A percentile compares a stretch with the other conserved stretches of the same genome.
Evolutionary conservation across 2,329 filamentous ascomycete species (phyloP).

Genomic region (Penicillium fuscoglaucum): DNA sequence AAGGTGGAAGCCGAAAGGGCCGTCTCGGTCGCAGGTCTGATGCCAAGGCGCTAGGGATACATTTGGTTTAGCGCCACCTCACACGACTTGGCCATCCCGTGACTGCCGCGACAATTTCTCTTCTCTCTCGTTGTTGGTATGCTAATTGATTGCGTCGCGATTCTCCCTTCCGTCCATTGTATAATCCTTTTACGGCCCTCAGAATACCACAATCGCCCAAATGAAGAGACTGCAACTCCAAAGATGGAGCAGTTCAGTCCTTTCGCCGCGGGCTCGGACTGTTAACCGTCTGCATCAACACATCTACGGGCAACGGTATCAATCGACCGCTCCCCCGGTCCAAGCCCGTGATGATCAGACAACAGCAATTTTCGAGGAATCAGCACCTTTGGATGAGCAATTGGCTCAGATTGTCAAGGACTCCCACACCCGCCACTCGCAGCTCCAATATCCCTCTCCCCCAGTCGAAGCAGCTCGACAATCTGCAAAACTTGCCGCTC

Average conservation of each 20-base stretch:
- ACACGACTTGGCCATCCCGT: conserved; percentile 39
- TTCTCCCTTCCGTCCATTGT: conserved; percentile 16
- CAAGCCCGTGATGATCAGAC: conserved; percentile 28
- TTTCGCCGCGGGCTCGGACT: conserved; percentile 50
- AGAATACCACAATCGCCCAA: conserved; percentile 30
- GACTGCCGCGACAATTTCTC: conserved; percentile 42
- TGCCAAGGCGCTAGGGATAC: conserved; percentile 30
- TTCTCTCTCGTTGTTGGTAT: conserved; percentile 33
- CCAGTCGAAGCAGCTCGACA: conserved; percentile 63
- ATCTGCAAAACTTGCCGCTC: conserved; percentile 87
- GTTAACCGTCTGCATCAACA: conserved; percentile 40
- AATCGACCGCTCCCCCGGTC: conserved; percentile 42
- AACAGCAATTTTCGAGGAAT: conserved; percentile 30
- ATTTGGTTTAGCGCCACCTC: conserved; percentile 34
- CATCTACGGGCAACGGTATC: conserved; percentile 39
- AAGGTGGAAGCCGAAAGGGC: conserved; percentile 33
- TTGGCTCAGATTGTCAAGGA: conserved; percentile 25
- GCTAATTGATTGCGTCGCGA: conserved; percentile 23
- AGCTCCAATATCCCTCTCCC: conserved; percentile 66
- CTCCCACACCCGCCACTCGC: conserved; percentile 32
- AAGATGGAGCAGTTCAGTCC: conserved; percentile 53
- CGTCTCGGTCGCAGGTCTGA: conserved; percentile 30
- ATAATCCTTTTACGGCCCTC: conserved; percentile 15
- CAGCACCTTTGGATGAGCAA: conserved; percentile 9
- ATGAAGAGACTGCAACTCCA: conserved; percentile 55